Evolutionary conservation across 2,329 filamentous ascomycete genomes (phyloP), one percentile per base, ranked within the genome.

Genomic region (Aspergillus sp.): DNA sequence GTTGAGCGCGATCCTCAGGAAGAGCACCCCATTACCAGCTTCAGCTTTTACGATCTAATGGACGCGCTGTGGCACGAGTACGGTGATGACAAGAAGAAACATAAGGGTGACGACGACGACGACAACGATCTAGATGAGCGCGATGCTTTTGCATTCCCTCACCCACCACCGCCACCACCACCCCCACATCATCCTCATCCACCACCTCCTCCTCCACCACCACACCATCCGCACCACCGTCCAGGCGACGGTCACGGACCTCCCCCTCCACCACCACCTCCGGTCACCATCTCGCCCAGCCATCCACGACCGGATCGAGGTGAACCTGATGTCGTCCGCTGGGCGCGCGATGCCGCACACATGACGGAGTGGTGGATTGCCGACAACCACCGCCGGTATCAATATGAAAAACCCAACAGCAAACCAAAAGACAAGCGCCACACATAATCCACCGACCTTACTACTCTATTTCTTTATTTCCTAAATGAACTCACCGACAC

Each of bases 331-430:
- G 57, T 59, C 7, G 61, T 66, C 15, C 25, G 60, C 7, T 70
- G 66, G 66, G 55, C 68, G 15, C 65, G 60, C 12, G 65, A 70
- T n/a, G 67, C 66, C 2, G 65, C 67, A 3, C 68, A 70, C 43
- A 59, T 70, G 27, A 57, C 68, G 8, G 61, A 68, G 40, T 70
- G 68, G 68, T 71, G 69, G 69, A 67, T 70, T 15, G n/a, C 43
- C 5, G 68, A 71, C 19, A 71, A 71, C 58, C 68, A 68, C 67
- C 60, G 63, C 33, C 66, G 66, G 17, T 71, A 62, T 51, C 56
- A 52, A n/a, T 67, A 66, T 41, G 39, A 54, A 7, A 55, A 54
- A 3, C 56, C 52, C 39, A 11, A 8, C 27, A 8, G 9, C 27
- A 31, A 31, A 31, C 27, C 9, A 14, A 27, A 25, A 15, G 23